Evolutionary conservation across 2,329 filamentous ascomycete species (phyloP), one percentile per base, ranked within the genome.

Genomic region (Verticillium dahliae): DNA sequence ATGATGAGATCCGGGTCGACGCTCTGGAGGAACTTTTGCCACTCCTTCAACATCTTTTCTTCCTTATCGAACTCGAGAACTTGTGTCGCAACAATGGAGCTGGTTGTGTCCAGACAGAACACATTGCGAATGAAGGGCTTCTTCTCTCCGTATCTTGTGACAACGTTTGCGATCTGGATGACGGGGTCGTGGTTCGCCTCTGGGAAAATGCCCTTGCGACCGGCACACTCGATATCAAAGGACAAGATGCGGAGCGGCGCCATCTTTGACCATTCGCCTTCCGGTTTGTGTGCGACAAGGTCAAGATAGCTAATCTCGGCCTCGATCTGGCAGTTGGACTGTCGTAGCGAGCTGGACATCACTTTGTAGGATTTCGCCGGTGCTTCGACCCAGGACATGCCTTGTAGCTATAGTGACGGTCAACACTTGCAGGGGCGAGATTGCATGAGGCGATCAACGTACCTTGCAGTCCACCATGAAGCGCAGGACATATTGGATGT

Each of bases 171-270:
- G 66, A 99, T 99, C 74, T 99, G 95, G 67, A 99, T 99, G 66
- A 99, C 93, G 0, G 94, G 92, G 69, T 99, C 95, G 22, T 91
- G 79, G 63, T 94, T 87, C 10, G 96, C 88, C 74, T 99, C 95
- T 0, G 96, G 95, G 70, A 99, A 99, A 71, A 99, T 90, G 66
- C 95, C 95, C 76, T 99, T 98, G 68, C 96, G 90, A 59, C 95
- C 95, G 68, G 95, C 95, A 75, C 95, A 99, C 75, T 99, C 95
- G 68, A 99, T 99, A 85, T 99, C 95, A 71, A 99, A 98, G 4
- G 95, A 98, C 56, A 99, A 77, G 56, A 97, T 90, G 64, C 95
- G 88, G 3, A 99, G 80, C 0, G 95, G 95, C 0, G 96, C 95
- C 88, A 98, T 97, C 77, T 97, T 99, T 34, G 92, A 91, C 92